These are phyloP conservation scores for Globisporangium irregulare DNA, from an alignment of 352 stramenopile species.

Conservation along the genomic window DNA sequence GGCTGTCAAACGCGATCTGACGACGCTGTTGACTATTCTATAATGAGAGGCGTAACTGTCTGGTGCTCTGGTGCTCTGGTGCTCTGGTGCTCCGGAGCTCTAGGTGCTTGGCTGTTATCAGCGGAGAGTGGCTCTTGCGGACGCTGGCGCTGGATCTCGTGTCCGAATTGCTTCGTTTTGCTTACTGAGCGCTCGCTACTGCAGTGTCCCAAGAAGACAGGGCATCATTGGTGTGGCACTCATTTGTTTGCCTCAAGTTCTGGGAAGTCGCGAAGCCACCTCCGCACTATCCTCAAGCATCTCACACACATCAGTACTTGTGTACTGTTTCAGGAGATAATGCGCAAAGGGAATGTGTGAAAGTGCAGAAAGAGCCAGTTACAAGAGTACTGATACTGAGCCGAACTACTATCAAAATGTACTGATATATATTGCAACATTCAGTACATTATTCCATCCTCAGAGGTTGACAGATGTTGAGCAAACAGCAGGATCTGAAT, in stretches of 20 bases:
- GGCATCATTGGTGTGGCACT: not conserved
- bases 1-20: not conserved
- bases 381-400: no score
- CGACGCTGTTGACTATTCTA: not conserved
- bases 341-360: no score
- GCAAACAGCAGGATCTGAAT: not conserved
- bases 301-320: not conserved
- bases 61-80: not conserved
- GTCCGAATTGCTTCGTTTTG: not conserved
- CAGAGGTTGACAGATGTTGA: not conserved
- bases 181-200: not conserved
- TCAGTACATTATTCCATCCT: not conserved
- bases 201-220: not conserved
- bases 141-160: not conserved
- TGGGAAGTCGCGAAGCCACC: not conserved
- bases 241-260: not conserved
- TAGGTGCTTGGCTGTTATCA: not conserved
- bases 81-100: not conserved
- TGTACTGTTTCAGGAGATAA: not conserved
- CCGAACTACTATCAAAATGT: no score
- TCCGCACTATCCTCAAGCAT: not conserved
- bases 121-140: not conserved
- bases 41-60: no score
- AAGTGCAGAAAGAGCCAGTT: no score
- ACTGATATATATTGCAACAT: not conserved